A percentile compares a stretch with the other conserved stretches of the same genome.
phyloP scores from a whole-genome alignment of 2,329 filamentous ascomycete species.

The Colletotrichum endophyticum region DNA sequence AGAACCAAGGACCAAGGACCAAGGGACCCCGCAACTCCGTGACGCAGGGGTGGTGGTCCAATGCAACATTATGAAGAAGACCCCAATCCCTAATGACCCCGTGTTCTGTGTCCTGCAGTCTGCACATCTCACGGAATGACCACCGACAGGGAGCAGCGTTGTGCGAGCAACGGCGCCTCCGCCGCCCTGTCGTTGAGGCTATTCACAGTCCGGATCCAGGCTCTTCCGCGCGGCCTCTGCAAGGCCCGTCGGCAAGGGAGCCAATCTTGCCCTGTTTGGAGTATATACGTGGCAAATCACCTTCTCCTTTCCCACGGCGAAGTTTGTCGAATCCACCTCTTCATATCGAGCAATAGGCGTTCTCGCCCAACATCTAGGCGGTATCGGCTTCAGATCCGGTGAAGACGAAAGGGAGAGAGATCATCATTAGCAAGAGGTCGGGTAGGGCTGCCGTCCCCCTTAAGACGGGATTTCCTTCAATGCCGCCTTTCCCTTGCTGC shows the following conservation, averaged over 20 bases:
- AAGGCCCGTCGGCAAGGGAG: neutral
- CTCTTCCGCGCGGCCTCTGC: neutral
- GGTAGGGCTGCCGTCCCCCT: neutral
- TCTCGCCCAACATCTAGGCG: neutral
- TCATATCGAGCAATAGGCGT: neutral
- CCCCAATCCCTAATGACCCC: neutral
- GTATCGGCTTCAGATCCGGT: neutral
- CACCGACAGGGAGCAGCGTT: neutral
- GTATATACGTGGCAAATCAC: neutral
- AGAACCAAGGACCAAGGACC: neutral
- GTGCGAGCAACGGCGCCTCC: neutral
- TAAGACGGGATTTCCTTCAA: neutral
- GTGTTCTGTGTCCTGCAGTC: neutral
- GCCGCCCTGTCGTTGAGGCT: neutral
- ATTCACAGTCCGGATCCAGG: neutral
- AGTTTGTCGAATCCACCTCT: neutral
- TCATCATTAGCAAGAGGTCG: neutral
- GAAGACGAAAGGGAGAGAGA: neutral
- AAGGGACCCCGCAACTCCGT: neutral
- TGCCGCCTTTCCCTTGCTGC: neutral
- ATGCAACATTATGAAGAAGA: neutral
- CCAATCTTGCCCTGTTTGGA: neutral
- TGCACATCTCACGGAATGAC: neutral
- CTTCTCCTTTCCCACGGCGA: neutral
- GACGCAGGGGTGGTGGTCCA: neutral